Evolutionary conservation across 306 rosid genomes (phyloP), one percentile per base, ranked within the genome.

Genomic region (Adenanthera pavonina): DNA sequence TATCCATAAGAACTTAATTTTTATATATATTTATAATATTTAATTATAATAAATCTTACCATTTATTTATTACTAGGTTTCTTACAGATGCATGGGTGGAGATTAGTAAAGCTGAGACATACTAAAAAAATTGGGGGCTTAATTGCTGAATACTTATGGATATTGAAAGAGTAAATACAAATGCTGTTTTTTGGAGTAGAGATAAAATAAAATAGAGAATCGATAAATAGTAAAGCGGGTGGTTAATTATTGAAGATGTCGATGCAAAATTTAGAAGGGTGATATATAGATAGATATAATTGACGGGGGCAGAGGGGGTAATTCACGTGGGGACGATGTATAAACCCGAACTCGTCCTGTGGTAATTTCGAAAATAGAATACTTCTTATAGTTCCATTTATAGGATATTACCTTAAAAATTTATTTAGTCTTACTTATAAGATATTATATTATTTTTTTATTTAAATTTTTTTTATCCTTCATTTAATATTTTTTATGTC

Each of bases 291-390:
- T 38, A 41, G 25, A 49, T 49, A 25, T 25, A 30, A 43, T 41
- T 1, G 72, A n/a, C 7, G 30, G 72, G 51, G 19, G 38, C 38
- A 4, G 65, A 20, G 35, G 19, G 30, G 30, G 30, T 25, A 25
- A 25, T 25, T 25, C 30, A 25, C 30, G 30, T 25, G 30, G 30
- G 1, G 30, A 20, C 5, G 5, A 38, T 38, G 3, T 38, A 38
- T 25, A 83, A 68, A 57, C 69, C 70, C 16, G 70, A 84, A 75
- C 69, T 69, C 16, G 81, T 75, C 72, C 48, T 11, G 61, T 72
- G 46, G 40, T 36, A 51, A 2, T 52, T 14, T 2, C 6, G 2
- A 38, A 20, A 54, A 69, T 20, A 46, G 40, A 56, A 48, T 56
- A 68, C 0, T 25, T 25, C 30, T n/a, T n/a, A n/a, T n/a, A n/a